Percentiles rank a stretch among this genome's conserved stretches.
phyloP scores from a whole-genome alignment of 2,329 filamentous ascomycete species.

The Fusarium armeniacum region DNA sequence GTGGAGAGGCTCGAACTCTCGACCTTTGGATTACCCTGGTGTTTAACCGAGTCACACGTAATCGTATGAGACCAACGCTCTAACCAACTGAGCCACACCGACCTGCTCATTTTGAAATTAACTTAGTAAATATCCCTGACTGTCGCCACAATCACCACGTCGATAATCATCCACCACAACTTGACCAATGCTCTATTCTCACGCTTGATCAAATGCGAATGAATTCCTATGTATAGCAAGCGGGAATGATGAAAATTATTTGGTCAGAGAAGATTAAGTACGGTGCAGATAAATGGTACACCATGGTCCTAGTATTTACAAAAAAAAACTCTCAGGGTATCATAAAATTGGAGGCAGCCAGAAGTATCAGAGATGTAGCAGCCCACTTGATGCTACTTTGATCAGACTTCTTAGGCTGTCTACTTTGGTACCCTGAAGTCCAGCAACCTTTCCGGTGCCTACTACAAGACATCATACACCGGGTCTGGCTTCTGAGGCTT shows the following conservation, averaged over 20 bases:
- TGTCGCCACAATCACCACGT: accelerated
- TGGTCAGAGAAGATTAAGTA: too few species aligned
- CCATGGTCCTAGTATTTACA: too few species aligned
- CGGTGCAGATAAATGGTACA: not conserved
- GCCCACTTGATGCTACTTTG: too few species aligned
- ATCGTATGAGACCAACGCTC: conserved; percentile 40
- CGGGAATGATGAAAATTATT: too few species aligned
- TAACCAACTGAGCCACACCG: conserved; percentile 39
- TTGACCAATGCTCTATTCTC: too few species aligned
- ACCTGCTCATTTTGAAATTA: not conserved
- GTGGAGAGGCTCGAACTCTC: conserved; percentile 43
- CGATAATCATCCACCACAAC: not conserved
- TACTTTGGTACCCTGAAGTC: too few species aligned
- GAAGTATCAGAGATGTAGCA: too few species aligned
- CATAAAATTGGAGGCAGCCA: too few species aligned
- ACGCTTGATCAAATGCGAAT: not conserved
- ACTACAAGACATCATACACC: conserved; percentile 7
- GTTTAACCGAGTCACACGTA: conserved; percentile 22
- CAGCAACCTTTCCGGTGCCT: too few species aligned
- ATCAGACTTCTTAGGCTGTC: too few species aligned
- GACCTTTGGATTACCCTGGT: conserved; percentile 40
- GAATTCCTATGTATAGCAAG: not conserved
- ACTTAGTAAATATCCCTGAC: accelerated
- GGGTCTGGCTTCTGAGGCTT: conserved; percentile 13
- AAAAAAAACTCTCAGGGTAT: not conserved